Base-by-base conservation (phyloP, 139 green algal species). In the Limnomonas spitsbergensis region DNA sequence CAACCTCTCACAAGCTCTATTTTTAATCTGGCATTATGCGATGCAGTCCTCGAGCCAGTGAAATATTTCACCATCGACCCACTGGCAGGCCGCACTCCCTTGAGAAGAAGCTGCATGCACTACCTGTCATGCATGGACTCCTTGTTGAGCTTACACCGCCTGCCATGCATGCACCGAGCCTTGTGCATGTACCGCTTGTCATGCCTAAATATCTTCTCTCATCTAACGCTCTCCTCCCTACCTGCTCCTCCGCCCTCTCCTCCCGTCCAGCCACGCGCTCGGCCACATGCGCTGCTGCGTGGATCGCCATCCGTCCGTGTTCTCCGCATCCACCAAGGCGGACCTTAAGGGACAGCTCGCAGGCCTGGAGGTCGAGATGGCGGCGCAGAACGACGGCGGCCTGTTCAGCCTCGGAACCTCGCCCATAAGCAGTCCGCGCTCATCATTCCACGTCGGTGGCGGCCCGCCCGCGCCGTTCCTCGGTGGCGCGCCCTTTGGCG, bases 301-400 rank as follows among this genome's bases (percentile, higher is more conserved):
- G 76, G 34, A 76, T 32, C 37, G 4, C 3, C 61, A 47, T 66
- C 31, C 72, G 2, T 9, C 31, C 42, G 24, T 3, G 1, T 75
- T 42, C 66, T 40, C 36, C 66, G 47, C 38, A 61, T 35, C 66
- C 9, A 68, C 72, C 54, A 77, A 88, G 72, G 9, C 67, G 4
- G 2, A 9, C 3, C 68, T 77, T 2, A 32, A 14, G 31, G 4
- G 26, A 6, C 32, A 37, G n/a, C 38, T 80, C 2, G 73, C 38
- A 9, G 14, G 38, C 54, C 29, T 66, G 4, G 54, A 35, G 0
- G 2, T 31, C 80, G 87, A 83, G 82, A 32, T 88, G 3, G 83
- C 80, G 72, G 52, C 89, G 24, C 89, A 87, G 76, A 73, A 85
- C 1, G 85, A 90, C 37, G 83, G 89, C 38, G 85, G 89, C 53